phyloP scores from a whole-genome alignment of 1,284 basidiomycete species.

The Boletus mariae region DNA sequence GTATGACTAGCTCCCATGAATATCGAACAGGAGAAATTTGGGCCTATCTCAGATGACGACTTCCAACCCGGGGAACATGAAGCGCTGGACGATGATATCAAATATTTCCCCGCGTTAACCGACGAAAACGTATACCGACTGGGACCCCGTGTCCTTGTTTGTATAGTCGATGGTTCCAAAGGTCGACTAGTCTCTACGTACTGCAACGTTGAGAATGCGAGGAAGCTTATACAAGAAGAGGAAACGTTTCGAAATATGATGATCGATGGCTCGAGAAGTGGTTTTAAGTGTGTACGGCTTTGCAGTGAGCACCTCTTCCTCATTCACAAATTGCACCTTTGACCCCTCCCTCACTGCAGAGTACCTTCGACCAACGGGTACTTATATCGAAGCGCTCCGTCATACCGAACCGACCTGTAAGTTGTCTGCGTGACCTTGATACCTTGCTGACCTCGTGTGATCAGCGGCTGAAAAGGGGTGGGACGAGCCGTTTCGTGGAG shows the following conservation, averaged over 20 bases:
- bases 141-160: neutral
- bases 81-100: neutral
- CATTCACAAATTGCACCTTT: neutral
- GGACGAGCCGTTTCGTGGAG: too few species aligned
- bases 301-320: neutral
- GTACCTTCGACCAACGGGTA: neutral
- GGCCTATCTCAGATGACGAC: too few species aligned
- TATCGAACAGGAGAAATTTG: neutral
- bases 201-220: neutral
- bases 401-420: too few species aligned
- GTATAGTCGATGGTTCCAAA: neutral
- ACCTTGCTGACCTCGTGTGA: too few species aligned
- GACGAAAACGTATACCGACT: too few species aligned
- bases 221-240: neutral
- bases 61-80: neutral
- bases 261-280: neutral
- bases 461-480: too few species aligned
- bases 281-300: neutral
- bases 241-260: neutral
- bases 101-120: neutral
- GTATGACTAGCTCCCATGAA: neutral
- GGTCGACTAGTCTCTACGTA: neutral
- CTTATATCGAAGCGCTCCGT: too few species aligned
- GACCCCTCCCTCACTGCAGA: neutral
- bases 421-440: neutral